Conservation (phyloP, 139 green algal species). For the Axilococcus clingmanii region DNA sequence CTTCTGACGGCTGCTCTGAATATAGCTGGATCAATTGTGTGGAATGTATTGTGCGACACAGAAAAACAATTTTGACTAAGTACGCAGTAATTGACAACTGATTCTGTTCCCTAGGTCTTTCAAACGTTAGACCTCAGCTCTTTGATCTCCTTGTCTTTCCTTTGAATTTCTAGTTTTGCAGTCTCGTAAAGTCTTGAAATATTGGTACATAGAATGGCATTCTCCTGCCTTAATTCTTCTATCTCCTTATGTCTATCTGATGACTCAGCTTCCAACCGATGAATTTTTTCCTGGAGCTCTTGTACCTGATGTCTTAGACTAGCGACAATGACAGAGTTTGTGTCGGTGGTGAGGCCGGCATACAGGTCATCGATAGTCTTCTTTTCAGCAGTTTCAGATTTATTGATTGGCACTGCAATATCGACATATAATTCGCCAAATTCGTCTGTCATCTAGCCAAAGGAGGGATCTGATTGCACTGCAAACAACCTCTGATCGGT, state of each 20-base stretch:
- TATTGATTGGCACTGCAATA: neutral
- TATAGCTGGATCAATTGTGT: constrained; percentile 52
- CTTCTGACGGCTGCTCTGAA: constrained; percentile 66
- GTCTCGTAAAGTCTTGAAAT: constrained; percentile 62
- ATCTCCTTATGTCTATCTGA: constrained; percentile 35
- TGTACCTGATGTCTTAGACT: constrained; percentile 5
- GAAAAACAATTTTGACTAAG: constrained; percentile 42
- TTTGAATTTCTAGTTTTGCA: constrained; percentile 55
- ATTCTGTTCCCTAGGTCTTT: too few relatives aligned
- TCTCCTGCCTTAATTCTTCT: constrained; percentile 18
- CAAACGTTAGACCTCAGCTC: too few relatives aligned
- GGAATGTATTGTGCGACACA: constrained; percentile 43
- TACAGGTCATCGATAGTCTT: too few relatives aligned
- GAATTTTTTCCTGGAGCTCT: constrained; percentile 3
- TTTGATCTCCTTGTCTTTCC: constrained; percentile 46
- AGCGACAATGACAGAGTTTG: neutral
- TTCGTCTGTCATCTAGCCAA: neutral
- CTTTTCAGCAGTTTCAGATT: neutral
- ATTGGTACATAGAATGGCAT: constrained; percentile 41
- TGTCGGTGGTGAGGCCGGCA: too few relatives aligned
- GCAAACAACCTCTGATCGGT: too few relatives aligned
- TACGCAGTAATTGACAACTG: neutral
- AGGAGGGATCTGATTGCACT: too few relatives aligned
- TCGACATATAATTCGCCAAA: constrained; percentile 19
- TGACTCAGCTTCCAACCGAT: neutral